These are phyloP conservation scores for Fraxinus velutina DNA, from an alignment of 305 asterid genomes.

Conservation along the genomic window DNA sequence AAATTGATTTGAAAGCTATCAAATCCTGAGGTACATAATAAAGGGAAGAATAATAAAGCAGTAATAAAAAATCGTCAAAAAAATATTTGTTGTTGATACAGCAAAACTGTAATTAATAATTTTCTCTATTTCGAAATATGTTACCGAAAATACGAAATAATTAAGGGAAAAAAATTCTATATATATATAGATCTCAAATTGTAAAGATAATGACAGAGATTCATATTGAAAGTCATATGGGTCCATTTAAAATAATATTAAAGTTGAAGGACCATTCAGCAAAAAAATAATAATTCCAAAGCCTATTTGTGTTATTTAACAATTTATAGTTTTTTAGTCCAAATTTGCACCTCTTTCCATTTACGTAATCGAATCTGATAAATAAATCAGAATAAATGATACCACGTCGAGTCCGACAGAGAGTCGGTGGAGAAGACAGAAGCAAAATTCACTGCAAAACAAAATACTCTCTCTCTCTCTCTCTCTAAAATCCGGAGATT, in stretches of 20 bases:
- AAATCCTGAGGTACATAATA: neutral
- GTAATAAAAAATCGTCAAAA: neutral
- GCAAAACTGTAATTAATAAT: neutral
- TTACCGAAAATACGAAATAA: neutral
- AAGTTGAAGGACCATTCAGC: constrained; percentile 12
- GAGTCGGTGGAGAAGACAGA: constrained; percentile 28
- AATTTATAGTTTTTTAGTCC: neutral
- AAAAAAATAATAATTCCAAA: neutral
- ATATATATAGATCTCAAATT: constrained; percentile 2
- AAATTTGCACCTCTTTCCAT: constrained; percentile 1
- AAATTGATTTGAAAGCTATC: neutral
- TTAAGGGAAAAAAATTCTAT: neutral
- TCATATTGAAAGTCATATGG: neutral
- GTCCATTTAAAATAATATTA: neutral
- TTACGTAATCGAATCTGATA: constrained; percentile 45
- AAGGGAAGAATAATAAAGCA: neutral
- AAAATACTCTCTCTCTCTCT: neutral
- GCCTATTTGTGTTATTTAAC: constrained; percentile 13
- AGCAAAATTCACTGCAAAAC: neutral
- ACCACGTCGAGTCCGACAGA: constrained; percentile 41
- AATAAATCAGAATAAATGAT: constrained; percentile 50
- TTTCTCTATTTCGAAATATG: neutral
- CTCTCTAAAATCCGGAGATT: constrained; percentile 23
- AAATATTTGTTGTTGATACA: neutral
- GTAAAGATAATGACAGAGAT: constrained; percentile 24